Base-by-base conservation (phyloP, 1,284 basidiomycete genomes). In the Ustilago trichophora region DNA sequence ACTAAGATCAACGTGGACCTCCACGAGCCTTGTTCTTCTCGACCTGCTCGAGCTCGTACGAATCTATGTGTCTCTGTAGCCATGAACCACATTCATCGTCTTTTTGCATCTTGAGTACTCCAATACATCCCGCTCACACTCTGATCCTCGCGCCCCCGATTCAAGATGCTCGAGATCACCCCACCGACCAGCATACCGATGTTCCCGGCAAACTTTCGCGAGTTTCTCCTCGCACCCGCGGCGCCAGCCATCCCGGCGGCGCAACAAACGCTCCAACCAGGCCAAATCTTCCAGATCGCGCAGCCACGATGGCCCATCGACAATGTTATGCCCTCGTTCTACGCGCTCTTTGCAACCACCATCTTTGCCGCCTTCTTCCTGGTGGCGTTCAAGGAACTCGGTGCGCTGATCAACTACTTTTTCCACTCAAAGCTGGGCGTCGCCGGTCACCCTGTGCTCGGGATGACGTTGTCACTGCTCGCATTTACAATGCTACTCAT, bases 241-340 rank as follows among this genome's bases (percentile, higher is more conserved):
- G 57, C 49, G 6, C 56, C 57, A 15, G 34, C 52, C 33, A 15
- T 56, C n/a, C 56, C 64, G 3, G 29, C 44, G 10, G 48, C 51
- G 3, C 57, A 48, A n/a, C 55, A 58, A 33, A 54, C 45, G 5
- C 49, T 67, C 6, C 35, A 36, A 13, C 64, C 56, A 1, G 64
- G 64, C n/a, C 42, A 55, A 36, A 53, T 67, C 55, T 67, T 56
- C 41, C 64, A 43, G 12, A 52, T 67, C 21, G 64, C 64, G 12
- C 64, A 67, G 25, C 64, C 64, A 11, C 24, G 25, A 15, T 67
- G 64, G 64, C 64, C 63, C 12, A 41, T 43, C 10, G 52, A 55
- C n/a, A 21, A 37, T 2, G 47, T 50, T 31, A 43, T 51, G 43
- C 64, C 64, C 3, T 67, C 64, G 3, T 66, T 66, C 47, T 66